phyloP scores from a whole-genome alignment of 352 stramenopile species.

The Phytopythium chamaehyphon region DNA sequence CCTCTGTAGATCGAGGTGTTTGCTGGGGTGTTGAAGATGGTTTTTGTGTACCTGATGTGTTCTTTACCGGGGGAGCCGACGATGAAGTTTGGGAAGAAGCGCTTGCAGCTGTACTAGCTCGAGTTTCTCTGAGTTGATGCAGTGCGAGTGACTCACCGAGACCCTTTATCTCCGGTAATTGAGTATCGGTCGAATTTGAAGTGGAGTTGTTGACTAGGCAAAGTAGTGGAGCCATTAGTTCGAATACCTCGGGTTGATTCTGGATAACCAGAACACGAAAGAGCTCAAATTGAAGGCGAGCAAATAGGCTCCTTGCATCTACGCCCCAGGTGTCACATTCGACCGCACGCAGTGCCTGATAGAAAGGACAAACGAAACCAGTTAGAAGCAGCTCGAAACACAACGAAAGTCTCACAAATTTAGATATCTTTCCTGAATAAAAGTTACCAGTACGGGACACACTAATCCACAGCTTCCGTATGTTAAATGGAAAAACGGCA shows the following conservation, averaged over 20 bases:
- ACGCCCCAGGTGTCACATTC: conserved; percentile 28
- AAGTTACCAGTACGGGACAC: conserved; percentile 48
- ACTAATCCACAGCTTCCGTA: conserved; percentile 30
- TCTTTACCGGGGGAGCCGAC: neutral
- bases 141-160: conserved; percentile 2
- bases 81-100: conserved; percentile 21
- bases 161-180: neutral
- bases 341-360: neutral
- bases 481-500: conserved; percentile 62
- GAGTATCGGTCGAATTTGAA: neutral
- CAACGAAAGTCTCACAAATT: conserved; percentile 3
- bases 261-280: conserved; percentile 33
- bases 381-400: neutral
- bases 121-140: neutral
- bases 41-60: neutral
- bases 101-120: neutral
- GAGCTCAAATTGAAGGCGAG: conserved; percentile 60
- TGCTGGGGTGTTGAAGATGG: neutral
- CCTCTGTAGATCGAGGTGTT: conserved; percentile 5
- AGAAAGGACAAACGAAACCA: conserved; percentile 7
- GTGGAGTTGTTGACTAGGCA: no score
- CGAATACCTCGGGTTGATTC: conserved; percentile 9
- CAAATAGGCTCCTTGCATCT: conserved; percentile 44
- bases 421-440: no score
- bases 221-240: neutral